Percentiles rank a stretch among this genome's conserved stretches.
Conservation (phyloP, 306 rosid species). For the Vicia faba region DNA sequence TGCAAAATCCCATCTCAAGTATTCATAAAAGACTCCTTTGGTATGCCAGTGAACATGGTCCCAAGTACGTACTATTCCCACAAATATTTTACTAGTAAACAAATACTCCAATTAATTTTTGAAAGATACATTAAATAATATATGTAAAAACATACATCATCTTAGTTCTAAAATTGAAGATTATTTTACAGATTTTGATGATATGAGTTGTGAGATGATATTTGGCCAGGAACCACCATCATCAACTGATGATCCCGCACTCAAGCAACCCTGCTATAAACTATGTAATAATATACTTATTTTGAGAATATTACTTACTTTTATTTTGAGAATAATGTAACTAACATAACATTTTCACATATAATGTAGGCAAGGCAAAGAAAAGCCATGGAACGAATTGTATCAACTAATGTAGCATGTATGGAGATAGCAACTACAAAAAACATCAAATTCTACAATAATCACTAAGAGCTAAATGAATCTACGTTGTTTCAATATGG, state of each 20-base stretch:
- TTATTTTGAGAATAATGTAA: constrained; percentile 11
- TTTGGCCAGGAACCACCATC: constrained; percentile 84
- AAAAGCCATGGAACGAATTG: constrained; percentile 58
- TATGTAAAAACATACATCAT: not conserved
- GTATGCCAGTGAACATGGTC: constrained; percentile 81
- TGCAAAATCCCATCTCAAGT: constrained; percentile 83
- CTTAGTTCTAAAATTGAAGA: not conserved
- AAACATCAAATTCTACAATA: not conserved
- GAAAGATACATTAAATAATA: not conserved
- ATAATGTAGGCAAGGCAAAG: constrained; percentile 70
- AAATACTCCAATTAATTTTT: not conserved
- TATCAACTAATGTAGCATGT: constrained; percentile 42
- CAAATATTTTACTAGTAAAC: not conserved
- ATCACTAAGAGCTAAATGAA: too few species aligned
- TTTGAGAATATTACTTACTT: not conserved
- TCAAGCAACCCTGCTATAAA: constrained; percentile 84
- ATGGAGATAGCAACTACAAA: constrained; percentile 14
- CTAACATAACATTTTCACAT: constrained; percentile 20
- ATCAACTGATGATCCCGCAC: constrained; percentile 67
- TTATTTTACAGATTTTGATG: constrained; percentile 72
- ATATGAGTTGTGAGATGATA: constrained; percentile 92
- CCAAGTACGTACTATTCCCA: constrained; percentile 62
- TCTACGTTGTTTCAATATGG: too few species aligned
- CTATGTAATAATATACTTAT: constrained; percentile 59
- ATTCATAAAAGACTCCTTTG: constrained; percentile 74